Evolutionary conservation across 306 rosid genomes (phyloP).

Genomic region (Aeschynomene evenia): DNA sequence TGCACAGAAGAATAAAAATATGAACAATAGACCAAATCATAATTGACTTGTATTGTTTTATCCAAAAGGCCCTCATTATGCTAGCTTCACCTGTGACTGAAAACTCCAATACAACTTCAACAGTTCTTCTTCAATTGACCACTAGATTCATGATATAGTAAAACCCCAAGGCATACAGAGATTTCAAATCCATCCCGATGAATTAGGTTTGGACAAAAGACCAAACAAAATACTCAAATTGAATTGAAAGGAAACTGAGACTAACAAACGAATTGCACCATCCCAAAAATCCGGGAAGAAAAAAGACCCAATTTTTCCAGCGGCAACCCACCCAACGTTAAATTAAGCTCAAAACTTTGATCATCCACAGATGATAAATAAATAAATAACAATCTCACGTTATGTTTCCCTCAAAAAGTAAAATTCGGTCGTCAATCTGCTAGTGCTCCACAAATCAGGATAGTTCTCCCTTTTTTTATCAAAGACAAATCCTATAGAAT

Average conservation of each 20-base stretch:
- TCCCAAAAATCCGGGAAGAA: background rate
- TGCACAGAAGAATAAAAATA: background rate
- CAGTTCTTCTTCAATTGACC: background rate
- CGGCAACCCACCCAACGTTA: background rate
- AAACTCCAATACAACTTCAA: background rate
- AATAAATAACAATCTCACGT: background rate
- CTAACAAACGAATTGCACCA: background rate
- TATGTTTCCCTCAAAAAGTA: background rate
- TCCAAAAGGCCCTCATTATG: background rate
- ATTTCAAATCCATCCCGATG: background rate
- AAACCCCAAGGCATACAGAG: background rate
- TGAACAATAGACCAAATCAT: background rate
- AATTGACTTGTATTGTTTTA: background rate
- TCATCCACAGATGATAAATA: background rate
- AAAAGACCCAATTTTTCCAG: background rate
- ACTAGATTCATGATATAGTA: background rate
- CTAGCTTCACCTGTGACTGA: background rate
- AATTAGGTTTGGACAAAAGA: background rate
- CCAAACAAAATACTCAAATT: background rate
- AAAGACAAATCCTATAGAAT: background rate
- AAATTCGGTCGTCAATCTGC: background rate
- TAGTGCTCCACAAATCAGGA: background rate
- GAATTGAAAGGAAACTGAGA: background rate
- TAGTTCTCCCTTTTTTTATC: too few species aligned
- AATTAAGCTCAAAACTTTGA: background rate